Evolutionary conservation across 768 basidiomycete genomes (phyloP).

Genomic region (Naganishia vishniacii): DNA sequence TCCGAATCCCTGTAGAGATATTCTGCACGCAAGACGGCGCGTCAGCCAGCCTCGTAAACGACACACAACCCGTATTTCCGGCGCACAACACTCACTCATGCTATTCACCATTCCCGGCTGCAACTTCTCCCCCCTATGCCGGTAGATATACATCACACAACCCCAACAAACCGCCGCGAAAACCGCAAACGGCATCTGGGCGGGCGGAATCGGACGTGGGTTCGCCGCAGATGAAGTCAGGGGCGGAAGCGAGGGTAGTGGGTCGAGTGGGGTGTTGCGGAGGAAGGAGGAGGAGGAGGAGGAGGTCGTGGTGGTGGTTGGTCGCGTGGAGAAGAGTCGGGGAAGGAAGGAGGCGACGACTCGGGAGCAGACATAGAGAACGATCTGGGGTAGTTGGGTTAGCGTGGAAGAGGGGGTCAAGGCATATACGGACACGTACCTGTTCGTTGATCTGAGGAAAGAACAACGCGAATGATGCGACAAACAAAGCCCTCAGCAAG

Average conservation of each 20-base stretch:
- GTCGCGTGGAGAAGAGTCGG: conserved; percentile 51
- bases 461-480: conserved; percentile 74
- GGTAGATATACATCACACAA: conserved; percentile 92
- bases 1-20: conserved; percentile 95
- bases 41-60: too few relatives aligned
- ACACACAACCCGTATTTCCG: too few relatives aligned
- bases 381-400: conserved; percentile 59
- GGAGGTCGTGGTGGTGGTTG: conserved; percentile 50
- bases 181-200: conserved; percentile 73
- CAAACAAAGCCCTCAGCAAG: conserved; percentile 74
- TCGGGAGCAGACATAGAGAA: conserved; percentile 89
- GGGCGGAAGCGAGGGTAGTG: conserved; percentile 44
- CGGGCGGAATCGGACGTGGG: conserved; percentile 66
- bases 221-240: conserved; percentile 44
- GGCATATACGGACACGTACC: conserved; percentile 16
- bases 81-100: conserved; percentile 68
- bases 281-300: conserved; percentile 35
- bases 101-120: conserved; percentile 96
- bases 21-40: conserved; percentile 29
- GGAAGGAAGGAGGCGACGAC: conserved; percentile 88
- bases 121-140: conserved; percentile 77
- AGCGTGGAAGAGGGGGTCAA: not conserved
- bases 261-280: conserved; percentile 33
- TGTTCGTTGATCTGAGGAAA: conserved; percentile 47
- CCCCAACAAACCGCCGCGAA: conserved; percentile 91